Percentiles rank a stretch among this genome's conserved stretches.
Conservation (phyloP, 1,284 basidiomycete genomes). For the Boletus smithii region DNA sequence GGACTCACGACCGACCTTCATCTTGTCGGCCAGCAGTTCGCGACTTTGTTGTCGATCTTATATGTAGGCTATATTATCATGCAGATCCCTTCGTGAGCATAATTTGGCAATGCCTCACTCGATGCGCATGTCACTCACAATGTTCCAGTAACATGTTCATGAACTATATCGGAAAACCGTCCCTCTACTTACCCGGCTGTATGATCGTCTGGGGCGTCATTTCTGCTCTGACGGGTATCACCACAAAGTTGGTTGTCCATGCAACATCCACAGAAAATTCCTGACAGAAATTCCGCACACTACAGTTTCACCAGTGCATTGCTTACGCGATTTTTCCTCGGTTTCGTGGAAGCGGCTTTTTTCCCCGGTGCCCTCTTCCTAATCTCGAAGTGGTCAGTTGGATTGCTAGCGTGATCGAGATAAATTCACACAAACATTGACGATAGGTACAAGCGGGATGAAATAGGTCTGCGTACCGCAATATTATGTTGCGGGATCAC, state of each 20-base stretch:
- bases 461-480: constrained; percentile 70
- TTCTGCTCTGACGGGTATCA: constrained; percentile 61
- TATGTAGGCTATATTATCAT: constrained; percentile 68
- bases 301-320: constrained; percentile 65
- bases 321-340: constrained; percentile 74
- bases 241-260: constrained; percentile 45
- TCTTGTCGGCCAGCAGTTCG: constrained; percentile 50
- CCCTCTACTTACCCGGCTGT: constrained; percentile 67
- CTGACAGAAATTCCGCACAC: not conserved
- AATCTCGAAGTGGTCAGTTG: constrained; percentile 74
- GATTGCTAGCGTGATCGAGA: constrained; percentile 14
- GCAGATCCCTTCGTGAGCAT: constrained; percentile 49
- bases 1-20: constrained; percentile 25
- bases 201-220: constrained; percentile 74
- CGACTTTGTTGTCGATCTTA: constrained; percentile 68
- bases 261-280: not conserved
- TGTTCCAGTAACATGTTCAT: constrained; percentile 65
- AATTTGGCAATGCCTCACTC: not conserved
- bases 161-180: constrained; percentile 70
- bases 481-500: constrained; percentile 55
- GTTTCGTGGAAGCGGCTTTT: constrained; percentile 66
- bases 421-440: constrained; percentile 43
- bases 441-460: constrained; percentile 37
- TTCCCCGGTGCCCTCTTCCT: constrained; percentile 71
- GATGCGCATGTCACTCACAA: not conserved